These are phyloP conservation scores for Cyberlindnera lachancei DNA, from an alignment of 805 yeast species.

Conservation along the genomic window DNA sequence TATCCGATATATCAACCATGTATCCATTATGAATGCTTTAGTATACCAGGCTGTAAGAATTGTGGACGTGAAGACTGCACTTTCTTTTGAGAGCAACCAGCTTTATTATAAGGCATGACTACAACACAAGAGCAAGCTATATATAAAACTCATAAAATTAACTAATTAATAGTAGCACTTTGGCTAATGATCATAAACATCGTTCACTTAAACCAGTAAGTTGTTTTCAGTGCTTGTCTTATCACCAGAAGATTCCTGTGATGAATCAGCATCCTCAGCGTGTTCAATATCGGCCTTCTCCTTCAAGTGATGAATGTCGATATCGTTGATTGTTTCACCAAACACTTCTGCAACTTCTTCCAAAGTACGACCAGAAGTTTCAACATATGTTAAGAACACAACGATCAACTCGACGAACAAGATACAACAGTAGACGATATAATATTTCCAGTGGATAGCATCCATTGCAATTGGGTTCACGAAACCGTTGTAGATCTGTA, in stretches of 20 bases:
- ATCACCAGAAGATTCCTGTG: constrained; percentile 4
- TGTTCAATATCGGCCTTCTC: constrained; percentile 12
- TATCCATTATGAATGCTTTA: no score
- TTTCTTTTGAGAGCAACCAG: no score
- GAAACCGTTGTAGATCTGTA: constrained; percentile 27
- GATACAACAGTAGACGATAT: constrained; percentile 29
- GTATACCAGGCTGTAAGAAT: no score
- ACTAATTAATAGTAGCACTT: no score
- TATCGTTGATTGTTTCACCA: constrained; percentile 21
- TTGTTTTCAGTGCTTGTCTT: constrained; percentile 9
- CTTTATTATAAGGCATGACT: no score
- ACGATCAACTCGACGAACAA: constrained; percentile 24
- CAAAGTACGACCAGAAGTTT: constrained; percentile 30
- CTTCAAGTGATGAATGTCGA: constrained; percentile 10
- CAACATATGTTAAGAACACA: constrained; percentile 28
- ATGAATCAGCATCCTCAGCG: no score
- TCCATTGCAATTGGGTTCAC: constrained; percentile 33
- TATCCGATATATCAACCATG: no score
- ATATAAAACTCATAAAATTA: no score
- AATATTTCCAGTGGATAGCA: constrained; percentile 29
- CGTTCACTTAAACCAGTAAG: constrained; percentile 10
- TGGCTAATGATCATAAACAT: no score
- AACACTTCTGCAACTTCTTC: constrained; percentile 32
- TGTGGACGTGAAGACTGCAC: no score
- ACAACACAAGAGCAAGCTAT: no score